A percentile compares a stretch with the other conserved stretches of the same genome.
Evolutionary conservation across 2,329 filamentous ascomycete species (phyloP).

Genomic region (Fusarium clavum): DNA sequence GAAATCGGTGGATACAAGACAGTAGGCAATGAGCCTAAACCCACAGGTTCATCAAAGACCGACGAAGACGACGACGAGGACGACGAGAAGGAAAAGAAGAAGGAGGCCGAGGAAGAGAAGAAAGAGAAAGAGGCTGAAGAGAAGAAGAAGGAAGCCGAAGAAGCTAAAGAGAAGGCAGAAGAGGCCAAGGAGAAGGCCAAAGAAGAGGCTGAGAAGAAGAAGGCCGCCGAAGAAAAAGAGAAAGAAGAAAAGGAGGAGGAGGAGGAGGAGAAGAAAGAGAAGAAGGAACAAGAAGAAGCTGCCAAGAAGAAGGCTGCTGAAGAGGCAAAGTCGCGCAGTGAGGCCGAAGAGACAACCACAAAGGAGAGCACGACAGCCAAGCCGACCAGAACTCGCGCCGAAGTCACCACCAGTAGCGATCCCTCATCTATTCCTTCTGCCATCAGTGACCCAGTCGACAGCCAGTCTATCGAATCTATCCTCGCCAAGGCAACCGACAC

Average conservation of each 20-base stretch:
- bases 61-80: slow-evolving; percentile 18
- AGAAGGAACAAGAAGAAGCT: slow-evolving; percentile 33
- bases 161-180: slow-evolving; percentile 35
- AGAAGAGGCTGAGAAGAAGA: slow-evolving; percentile 25
- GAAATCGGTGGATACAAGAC: slow-evolving; percentile 59
- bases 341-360: slow-evolving; percentile 13
- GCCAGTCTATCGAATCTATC: slow-evolving; percentile 43
- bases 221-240: slow-evolving; percentile 21
- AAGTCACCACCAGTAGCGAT: slow-evolving; percentile 35
- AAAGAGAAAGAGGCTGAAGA: slow-evolving; percentile 35
- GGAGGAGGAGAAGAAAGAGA: slow-evolving; percentile 27
- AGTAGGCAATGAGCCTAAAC: slow-evolving; percentile 36
- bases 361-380: slow-evolving; percentile 31
- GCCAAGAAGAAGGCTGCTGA: slow-evolving; percentile 30
- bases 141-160: slow-evolving; percentile 29
- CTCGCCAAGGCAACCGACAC: slow-evolving; percentile 48
- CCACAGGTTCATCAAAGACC: slow-evolving; percentile 26
- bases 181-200: slow-evolving; percentile 37
- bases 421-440: slow-evolving; percentile 42
- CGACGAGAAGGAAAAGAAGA: slow-evolving; percentile 8
- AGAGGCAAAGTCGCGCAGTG: slow-evolving; percentile 27
- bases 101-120: slow-evolving; percentile 26
- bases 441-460: slow-evolving; percentile 46
- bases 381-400: slow-evolving; percentile 33
- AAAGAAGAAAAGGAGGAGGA: slow-evolving; percentile 31